These are phyloP conservation scores for Tolypocladium tropicale DNA, from an alignment of 2,329 filamentous ascomycete species.

Conservation along the genomic window DNA sequence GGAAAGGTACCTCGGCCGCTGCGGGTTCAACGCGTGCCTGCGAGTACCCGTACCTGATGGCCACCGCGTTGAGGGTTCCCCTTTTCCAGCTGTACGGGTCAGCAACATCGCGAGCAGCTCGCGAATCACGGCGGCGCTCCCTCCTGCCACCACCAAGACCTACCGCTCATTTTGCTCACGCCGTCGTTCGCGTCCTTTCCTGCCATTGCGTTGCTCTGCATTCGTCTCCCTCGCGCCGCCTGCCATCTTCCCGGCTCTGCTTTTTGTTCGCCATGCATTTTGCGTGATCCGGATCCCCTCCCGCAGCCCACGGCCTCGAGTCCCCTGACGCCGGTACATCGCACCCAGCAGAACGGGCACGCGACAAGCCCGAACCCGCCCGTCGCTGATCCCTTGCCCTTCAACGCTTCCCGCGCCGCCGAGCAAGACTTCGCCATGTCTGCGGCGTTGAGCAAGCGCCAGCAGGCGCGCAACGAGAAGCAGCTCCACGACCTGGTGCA, in stretches of 20 bases:
- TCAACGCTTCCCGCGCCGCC: not conserved
- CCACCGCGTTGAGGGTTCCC: not conserved
- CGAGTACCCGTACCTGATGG: not conserved
- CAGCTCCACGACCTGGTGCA: conserved; percentile 81
- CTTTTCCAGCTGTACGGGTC: not conserved
- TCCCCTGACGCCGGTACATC: not conserved
- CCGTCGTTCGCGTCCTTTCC: not conserved
- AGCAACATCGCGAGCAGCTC: not conserved
- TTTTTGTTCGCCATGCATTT: conserved; percentile 3
- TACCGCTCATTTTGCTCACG: not conserved
- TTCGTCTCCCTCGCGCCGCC: not conserved
- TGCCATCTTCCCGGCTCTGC: not conserved
- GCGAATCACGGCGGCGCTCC: not conserved
- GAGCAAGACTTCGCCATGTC: conserved; percentile 44
- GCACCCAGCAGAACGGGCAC: not conserved
- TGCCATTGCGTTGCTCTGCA: not conserved
- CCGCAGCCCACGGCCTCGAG: conserved; percentile 1
- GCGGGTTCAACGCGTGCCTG: too few relatives aligned
- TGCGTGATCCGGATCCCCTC: conserved; percentile 4
- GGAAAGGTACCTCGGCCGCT: too few relatives aligned
- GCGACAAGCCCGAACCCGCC: not conserved
- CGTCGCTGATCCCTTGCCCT: not conserved
- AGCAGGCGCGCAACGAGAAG: conserved; percentile 95
- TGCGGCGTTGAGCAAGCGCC: conserved; percentile 77
- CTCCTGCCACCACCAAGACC: not conserved